Percentiles rank a stretch among this genome's conserved stretches.
phyloP scores from a whole-genome alignment of 2,329 filamentous ascomycete species.

The Trichoderma oligosporum region DNA sequence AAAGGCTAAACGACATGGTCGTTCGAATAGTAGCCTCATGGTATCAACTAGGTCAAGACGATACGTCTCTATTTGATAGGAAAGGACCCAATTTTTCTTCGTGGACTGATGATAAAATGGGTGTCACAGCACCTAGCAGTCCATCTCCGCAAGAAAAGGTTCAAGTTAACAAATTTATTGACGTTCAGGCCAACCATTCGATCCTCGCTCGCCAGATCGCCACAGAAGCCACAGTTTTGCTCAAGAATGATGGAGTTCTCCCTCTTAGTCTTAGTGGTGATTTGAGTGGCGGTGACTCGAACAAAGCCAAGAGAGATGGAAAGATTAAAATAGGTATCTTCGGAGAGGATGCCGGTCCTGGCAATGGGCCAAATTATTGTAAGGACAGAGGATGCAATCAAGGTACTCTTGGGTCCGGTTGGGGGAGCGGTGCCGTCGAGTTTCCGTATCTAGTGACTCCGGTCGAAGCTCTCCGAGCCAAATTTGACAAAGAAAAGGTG shows the following conservation, averaged over 20 bases:
- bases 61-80: slow-evolving; percentile 64
- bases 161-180: slow-evolving; percentile 65
- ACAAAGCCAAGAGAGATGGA: slow-evolving; percentile 31
- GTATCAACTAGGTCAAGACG: slow-evolving; percentile 80
- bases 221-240: slow-evolving; percentile 54
- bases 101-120: slow-evolving; percentile 59
- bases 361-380: slow-evolving; percentile 62
- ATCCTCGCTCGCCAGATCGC: slow-evolving; percentile 50
- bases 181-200: slow-evolving; percentile 54
- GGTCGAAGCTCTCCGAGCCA: slow-evolving; percentile 56
- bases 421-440: slow-evolving; percentile 66
- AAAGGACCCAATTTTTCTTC: slow-evolving; percentile 76
- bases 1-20: slow-evolving; percentile 82
- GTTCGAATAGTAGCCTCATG: slow-evolving; percentile 82
- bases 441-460: slow-evolving; percentile 67
- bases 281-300: slow-evolving; percentile 18
- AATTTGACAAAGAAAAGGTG: slow-evolving; percentile 41
- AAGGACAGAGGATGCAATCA: slow-evolving; percentile 64
- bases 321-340: slow-evolving; percentile 48
- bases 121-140: slow-evolving; percentile 52
- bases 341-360: slow-evolving; percentile 50
- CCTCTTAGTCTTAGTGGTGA: slow-evolving; percentile 39
- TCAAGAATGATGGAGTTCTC: slow-evolving; percentile 60
- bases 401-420: slow-evolving; percentile 67
- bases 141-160: slow-evolving; percentile 34